These are phyloP conservation scores for Dendrobium huoshanense DNA, from an alignment of 106 monocot species.

Conservation along the genomic window DNA sequence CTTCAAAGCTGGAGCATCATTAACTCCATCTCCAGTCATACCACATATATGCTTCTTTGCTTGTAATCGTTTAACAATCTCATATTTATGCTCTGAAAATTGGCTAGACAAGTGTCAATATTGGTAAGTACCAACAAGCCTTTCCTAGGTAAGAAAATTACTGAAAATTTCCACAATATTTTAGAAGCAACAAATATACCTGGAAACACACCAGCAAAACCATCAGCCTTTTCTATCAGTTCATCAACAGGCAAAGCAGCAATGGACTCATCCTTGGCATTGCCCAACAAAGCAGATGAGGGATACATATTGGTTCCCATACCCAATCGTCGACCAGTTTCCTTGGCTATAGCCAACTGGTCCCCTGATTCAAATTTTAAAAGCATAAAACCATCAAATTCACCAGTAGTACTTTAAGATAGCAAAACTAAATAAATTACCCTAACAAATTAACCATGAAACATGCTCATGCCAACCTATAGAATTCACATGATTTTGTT, in stretches of 20 bases:
- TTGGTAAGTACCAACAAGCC: not conserved
- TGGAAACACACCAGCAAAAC: conserved; percentile 96
- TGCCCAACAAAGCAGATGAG: conserved; percentile 77
- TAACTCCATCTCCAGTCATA: conserved; percentile 98
- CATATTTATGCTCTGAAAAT: conserved; percentile 80
- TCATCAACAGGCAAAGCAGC: conserved; percentile 87
- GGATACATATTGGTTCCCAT: conserved; percentile 99
- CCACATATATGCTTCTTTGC: conserved; percentile 90
- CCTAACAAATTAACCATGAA: not conserved
- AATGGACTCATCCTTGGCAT: conserved; percentile 76
- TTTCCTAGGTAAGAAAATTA: not conserved
- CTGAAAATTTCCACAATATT: not conserved
- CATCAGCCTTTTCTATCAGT: conserved; percentile 93
- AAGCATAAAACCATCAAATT: not conserved
- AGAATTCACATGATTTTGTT: not conserved
- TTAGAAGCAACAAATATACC: conserved; percentile 22
- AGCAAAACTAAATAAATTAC: not conserved
- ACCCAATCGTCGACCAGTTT: conserved; percentile 86
- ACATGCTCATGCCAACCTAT: not conserved
- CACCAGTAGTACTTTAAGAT: not conserved
- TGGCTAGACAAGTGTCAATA: not conserved
- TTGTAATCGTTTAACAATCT: conserved; percentile 88
- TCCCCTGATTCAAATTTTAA: conserved; percentile 46
- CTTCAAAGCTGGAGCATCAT: conserved; percentile 95
- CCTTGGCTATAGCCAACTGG: conserved; percentile 89